Base-by-base conservation (phyloP, 2,329 filamentous ascomycete genomes). In the Dactylonectria macrodidyma region DNA sequence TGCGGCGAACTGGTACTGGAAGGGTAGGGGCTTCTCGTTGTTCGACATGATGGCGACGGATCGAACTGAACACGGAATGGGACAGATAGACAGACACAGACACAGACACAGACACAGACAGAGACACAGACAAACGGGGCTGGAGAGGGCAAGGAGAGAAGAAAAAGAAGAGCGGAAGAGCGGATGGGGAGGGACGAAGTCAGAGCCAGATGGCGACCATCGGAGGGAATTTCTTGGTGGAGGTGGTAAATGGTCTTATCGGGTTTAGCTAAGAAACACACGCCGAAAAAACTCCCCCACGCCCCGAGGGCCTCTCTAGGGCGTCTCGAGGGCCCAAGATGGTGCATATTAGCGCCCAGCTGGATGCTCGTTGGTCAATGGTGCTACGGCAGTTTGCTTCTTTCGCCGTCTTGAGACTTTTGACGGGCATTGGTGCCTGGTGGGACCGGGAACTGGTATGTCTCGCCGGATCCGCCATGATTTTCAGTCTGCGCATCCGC, bases 1-100 rank as follows among this genome's bases (percentile, higher is more conserved):
- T 79, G 95, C 95, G 81, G 91, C 93, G 87, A 98, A 97, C 86
- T 97, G 95, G 90, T 98, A 98, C 76, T 90, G 83, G 84, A 98
- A 98, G 67, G 94, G 94, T 75, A 98, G 90, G 66, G 95, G 94
- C 85, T 94, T 92, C 59, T 89, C 84, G 72, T 86, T 79, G 72
- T 90, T 69, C 58, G 71, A 70, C 69, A 75, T 75, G 59, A 64
- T 71, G 75, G 70, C 64, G 56, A 48, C 60, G 62, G 67, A 58
- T 59, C 57, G 65, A 48, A 59, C 56, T 50, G 54, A 54, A 62
- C 54, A 59, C 61, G 44, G 41, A 50, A 55, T 55, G 50, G 58
- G 59, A 55, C 59, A 66, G n/a, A 67, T 22, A 51, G 41, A 46
- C 26, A 58, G 60, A 60, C 56, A 54, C 33, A 60, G 41, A 50